Conservation (phyloP, 371 early-diverging fungal genomes). For the Syncephalastrum sp. region DNA sequence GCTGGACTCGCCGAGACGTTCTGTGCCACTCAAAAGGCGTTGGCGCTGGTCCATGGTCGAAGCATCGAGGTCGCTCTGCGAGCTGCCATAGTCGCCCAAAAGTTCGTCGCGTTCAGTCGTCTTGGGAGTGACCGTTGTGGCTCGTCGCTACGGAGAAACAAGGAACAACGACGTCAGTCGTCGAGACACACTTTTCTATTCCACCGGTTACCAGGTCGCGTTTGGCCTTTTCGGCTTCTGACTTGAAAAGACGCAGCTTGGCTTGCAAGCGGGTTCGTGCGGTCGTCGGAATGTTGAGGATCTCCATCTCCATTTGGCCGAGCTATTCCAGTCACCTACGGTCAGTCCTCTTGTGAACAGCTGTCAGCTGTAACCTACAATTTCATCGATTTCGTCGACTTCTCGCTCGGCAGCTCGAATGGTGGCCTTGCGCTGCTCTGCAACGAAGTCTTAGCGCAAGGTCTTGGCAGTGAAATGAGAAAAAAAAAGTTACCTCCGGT, state of each 20-base stretch:
- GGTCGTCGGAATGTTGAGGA: constrained; percentile 71
- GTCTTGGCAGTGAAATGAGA: constrained; percentile 1
- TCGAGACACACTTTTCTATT: background rate
- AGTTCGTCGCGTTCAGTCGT: constrained; percentile 65
- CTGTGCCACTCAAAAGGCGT: constrained; percentile 81
- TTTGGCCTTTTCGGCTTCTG: constrained; percentile 74
- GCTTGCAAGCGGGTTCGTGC: constrained; percentile 70
- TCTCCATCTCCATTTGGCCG: constrained; percentile 92
- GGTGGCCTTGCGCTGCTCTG: constrained; percentile 74
- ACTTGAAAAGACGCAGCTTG: constrained; percentile 70
- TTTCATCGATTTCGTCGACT: constrained; percentile 89
- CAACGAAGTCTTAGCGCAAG: constrained; percentile 3
- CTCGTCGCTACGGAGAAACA: constrained; percentile 29
- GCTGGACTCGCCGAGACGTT: constrained; percentile 76
- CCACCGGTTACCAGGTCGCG: constrained; percentile 62
- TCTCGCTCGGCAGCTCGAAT: constrained; percentile 79
- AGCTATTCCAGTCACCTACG: constrained; percentile 48
- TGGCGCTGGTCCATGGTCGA: constrained; percentile 81
- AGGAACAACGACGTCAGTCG: background rate
- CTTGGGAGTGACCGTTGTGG: constrained; percentile 36
- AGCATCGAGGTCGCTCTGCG: constrained; percentile 54
- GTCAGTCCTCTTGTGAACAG: background rate
- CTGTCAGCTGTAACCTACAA: constrained; percentile 52
- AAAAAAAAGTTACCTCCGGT: constrained; percentile 49
- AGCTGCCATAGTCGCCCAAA: constrained; percentile 48